Evolutionary conservation across 345 rosid species (phyloP), one percentile per base, ranked within the genome.

Genomic region (Melaleuca alternifolia): DNA sequence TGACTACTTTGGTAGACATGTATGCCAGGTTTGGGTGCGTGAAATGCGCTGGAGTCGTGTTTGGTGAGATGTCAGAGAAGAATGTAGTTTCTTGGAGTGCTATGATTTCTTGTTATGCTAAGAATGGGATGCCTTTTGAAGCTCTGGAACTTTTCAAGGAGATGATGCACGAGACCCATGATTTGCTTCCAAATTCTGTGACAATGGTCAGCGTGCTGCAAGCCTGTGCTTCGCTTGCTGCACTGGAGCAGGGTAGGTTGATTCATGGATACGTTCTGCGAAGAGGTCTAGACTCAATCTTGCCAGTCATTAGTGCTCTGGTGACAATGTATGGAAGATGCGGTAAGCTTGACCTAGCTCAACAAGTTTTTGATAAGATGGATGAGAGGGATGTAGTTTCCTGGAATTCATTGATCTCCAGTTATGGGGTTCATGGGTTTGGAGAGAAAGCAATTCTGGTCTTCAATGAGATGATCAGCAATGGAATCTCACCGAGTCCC

Each of bases 11-110:
- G 95, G 81, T 96, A 23, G 97, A 97, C 85, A 91, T 95, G 96
- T 97, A 97, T 90, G 97, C 99, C 21, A 92, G 95, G 87, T 95
- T 94, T 83, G 95, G 95, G 75, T 93, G 92, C 83, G 93, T 92
- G 87, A 88, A 81, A 24, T 89, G 81, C 30, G 97, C 99, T 1
- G 86, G 92, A 91, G 62, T 84, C 86, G 96, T 95, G 84, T 97
- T 96, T 10, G 84, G 61, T 46, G 93, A 88, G 86, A 95, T 97
- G 96, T 91, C 53, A 1, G 89, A 92, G 48, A 95, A 89, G 87
- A 97, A 97, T 85, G 92, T 94, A 28, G 96, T 97, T 85, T 95
- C 99, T 53, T 96, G 99, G 98, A 96, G 98, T 85, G 96, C 95
- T 26, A 94, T 97, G 97, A 93, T 97, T 33, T 95, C 98, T 5